Evolutionary conservation across 805 yeast genomes (phyloP), one percentile per base, ranked within the genome.

Genomic region (Metschnikowia kofuensis): DNA sequence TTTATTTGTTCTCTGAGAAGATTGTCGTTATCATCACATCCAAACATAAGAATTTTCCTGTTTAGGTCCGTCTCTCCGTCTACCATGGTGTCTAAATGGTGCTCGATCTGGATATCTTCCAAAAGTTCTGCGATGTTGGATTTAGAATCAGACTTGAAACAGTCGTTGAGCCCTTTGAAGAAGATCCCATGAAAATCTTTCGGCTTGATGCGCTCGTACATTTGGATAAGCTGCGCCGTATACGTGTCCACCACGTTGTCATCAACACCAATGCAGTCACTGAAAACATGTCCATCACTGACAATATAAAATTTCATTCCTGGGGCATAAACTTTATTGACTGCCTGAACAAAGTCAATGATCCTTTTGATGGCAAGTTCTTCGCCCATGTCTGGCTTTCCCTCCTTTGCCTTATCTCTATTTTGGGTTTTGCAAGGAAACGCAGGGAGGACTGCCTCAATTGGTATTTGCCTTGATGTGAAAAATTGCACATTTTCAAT

Each of bases 361-460:
- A 72, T 60, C 36, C 67, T 59, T 12, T 41, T 48, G 35, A 72
- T 48, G 2, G 75, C 75, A 53, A 72, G 58, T 44, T 59, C 67
- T 43, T 70, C 69, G 34, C 85, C 86, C 61, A 74, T 74, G 54
- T 82, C 86, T 6, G 86, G 86, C 39, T 62, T 57, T 15, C 59
- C 49, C 6, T 78, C 75, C 35, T 70, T 66, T 4, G 81, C 85
- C 57, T 82, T 82, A 34, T 76, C 70, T 30, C 60, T 47, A 55
- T 82, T 82, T n/a, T 84, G 79, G 0, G 84, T 78, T 59, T 81
- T 82, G 57, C 85, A 81, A 9, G 86, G 86, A 52, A 82, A 82
- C 0, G 86, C 86, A 6, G 86, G 86, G 44, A 82, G 65, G 8
- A 80, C 82, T 12, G 82, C 78, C 60, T 80, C 82, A 51, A 82